A percentile compares a stretch with the other conserved stretches of the same genome.
Conservation (phyloP, 148 eudicot genomes). For the Dysphania ambrosioides region DNA sequence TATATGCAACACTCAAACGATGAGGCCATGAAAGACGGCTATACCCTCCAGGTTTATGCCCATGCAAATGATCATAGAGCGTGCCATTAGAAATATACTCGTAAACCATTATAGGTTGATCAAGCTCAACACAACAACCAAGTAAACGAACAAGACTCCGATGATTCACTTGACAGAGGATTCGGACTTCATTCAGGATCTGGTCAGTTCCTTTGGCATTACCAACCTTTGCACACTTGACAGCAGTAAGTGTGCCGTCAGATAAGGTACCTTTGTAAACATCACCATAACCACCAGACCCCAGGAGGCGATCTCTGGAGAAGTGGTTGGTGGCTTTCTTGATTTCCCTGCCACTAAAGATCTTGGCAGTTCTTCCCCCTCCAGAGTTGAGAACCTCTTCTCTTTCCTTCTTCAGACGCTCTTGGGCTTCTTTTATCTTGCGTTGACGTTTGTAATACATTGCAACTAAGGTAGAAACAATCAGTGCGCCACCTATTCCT, state of each 20-base stretch:
- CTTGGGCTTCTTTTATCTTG: constrained; percentile 49
- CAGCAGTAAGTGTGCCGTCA: constrained; percentile 65
- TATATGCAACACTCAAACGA: constrained; percentile 59
- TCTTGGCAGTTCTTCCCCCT: constrained; percentile 63
- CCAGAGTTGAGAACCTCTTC: constrained; percentile 73
- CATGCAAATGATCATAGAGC: constrained; percentile 53
- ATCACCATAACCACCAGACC: constrained; percentile 80
- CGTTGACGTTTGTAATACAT: constrained; percentile 53
- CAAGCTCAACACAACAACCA: constrained; percentile 89
- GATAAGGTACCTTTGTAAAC: constrained; percentile 68
- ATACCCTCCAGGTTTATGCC: constrained; percentile 14
- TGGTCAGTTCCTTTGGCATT: constrained; percentile 82
- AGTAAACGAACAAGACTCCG: constrained; percentile 62
- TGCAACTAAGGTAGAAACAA: constrained; percentile 34
- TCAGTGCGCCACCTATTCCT: constrained; percentile 51
- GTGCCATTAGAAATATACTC: constrained; percentile 74
- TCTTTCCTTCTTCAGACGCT: constrained; percentile 57
- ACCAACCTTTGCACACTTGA: constrained; percentile 85
- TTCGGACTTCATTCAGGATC: constrained; percentile 70
- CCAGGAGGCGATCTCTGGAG: constrained; percentile 65
- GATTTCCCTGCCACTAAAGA: constrained; percentile 70
- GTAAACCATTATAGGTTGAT: constrained; percentile 74
- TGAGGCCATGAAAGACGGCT: constrained; percentile 49
- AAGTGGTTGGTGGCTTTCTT: constrained; percentile 71
- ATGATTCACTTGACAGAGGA: constrained; percentile 80